Evolutionary conservation across 306 rosid genomes (phyloP), one percentile per base, ranked within the genome.

Genomic region (Elaeagnus macrophylla): DNA sequence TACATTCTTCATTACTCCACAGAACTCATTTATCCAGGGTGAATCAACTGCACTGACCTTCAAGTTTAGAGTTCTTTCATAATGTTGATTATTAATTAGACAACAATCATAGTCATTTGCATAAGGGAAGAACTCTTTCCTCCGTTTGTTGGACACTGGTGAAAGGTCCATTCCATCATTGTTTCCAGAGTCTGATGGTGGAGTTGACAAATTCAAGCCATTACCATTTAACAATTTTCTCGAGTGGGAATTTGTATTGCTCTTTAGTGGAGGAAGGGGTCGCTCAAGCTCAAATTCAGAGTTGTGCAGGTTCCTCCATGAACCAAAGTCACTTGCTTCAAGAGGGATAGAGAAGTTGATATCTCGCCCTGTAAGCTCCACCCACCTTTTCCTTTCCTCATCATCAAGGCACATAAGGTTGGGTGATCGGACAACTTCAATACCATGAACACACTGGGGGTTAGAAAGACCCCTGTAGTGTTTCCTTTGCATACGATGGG

Each of bases 371-470:
- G 77, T 72, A 41, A 72, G 77, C 40, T 72, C 77, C 44, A 61
- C 57, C 77, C 77, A 72, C 56, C 58, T 56, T 56, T 67, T 72
- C 49, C 57, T 72, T 18, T 72, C 73, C 41, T 72, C 77, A 11
- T 72, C 77, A 10, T 72, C 68, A 5, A 72, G 69, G 56, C 69
- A 58, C 11, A 48, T 72, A 51, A 67, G 65, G 11, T 61, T 72
- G 19, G 72, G 77, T 15, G 51, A 67, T 2, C 65, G 18, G 62
- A 72, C 61, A 10, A 56, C 12, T 57, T 72, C 72, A 25, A 72
- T 67, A n/a, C 77, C 77, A 36, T 72, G 77, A 1, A 72, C 72
- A 39, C 77, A 72, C 19, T 72, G 77, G 7, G 77, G 77, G 49
- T 72, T 72, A 0, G 77, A 72, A 1, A 72, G 69, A 10, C 77